Evolutionary conservation across 179 eudicot genomes (phyloP), one percentile per base, ranked within the genome.

Genomic region (Gypsophila paniculata): DNA sequence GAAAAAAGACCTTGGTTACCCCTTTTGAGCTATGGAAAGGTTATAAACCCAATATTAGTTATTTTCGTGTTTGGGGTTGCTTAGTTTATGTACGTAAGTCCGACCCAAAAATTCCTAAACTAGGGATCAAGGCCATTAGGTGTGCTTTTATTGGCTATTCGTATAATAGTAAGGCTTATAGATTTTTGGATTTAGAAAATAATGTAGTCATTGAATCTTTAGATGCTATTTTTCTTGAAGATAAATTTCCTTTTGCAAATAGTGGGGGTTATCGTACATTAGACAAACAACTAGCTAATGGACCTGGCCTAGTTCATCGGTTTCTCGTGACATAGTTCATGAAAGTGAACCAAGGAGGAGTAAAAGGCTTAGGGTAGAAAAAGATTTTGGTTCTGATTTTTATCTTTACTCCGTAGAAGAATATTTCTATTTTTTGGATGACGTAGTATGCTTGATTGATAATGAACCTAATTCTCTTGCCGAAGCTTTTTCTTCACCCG

Each of bases 401-500:
- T 36, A 36, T 54, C 2, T 54, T 19, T 54, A 54, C 23, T 54
- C 59, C 22, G 8, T 54, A 19, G 18, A 13, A 54, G 18, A 54
- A 2, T 0, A 13, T 19, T 17, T 17, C 18, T 13, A 15, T 4
- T 17, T 17, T 13, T 2, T 54, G 23, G 59, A 54, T 2, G 22
- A 19, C 4, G 18, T 54, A 17, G 1, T 13, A 17, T 54, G 18
- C 13, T 5, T 54, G 21, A 19, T 54, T 17, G 19, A 54, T 54
- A n/a, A 46, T 46, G 51, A 46, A 46, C 51, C 51, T 46, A 46
- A 46, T 13, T 46, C 51, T 46, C 51, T 46, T 4, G 59, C 22
- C 2, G 48, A 36, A 63, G 21, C 49, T 63, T 63, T 63, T 63
- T 63, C 48, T 17, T 65, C 69, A 39, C 67, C 49, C 7, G 52